Evolutionary conservation across 1,284 basidiomycete species (phyloP).

Genomic region (Austroboletus novae-zelandiae): DNA sequence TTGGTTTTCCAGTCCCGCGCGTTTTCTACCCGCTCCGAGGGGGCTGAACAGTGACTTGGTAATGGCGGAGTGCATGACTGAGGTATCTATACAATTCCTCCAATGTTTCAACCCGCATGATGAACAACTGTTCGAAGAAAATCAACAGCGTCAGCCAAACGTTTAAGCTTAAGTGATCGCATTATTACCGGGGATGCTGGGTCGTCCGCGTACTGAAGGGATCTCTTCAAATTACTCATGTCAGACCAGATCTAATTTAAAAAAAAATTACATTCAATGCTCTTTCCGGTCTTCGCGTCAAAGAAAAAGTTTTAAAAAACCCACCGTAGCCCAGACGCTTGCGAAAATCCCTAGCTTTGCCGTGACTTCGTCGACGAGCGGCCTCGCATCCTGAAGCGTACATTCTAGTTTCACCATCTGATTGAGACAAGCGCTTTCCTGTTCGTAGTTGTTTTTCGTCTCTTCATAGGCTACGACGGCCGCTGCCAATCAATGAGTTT

Average conservation of each 20-base stretch:
- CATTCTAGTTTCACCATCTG: constrained; percentile 14
- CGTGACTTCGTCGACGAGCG: constrained; percentile 20
- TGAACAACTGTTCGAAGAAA: constrained; percentile 11
- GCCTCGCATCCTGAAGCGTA: constrained; percentile 8
- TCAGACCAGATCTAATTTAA: constrained; percentile 19
- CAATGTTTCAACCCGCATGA: constrained; percentile 12
- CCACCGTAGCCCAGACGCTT: constrained; percentile 19
- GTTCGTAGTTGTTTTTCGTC: constrained; percentile 5
- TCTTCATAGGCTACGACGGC: constrained; percentile 4
- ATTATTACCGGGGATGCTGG: constrained; percentile 12
- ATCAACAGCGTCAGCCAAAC: background rate
- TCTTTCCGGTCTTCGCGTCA: too few species aligned
- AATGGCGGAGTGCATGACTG: constrained; percentile 20
- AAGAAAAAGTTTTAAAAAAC: background rate
- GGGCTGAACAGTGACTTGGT: constrained; percentile 18
- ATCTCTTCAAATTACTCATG: constrained; percentile 9
- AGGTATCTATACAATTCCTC: constrained; percentile 22
- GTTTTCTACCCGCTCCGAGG: background rate
- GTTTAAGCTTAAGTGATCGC: background rate
- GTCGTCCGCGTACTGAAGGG: constrained; percentile 10
- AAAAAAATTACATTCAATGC: background rate
- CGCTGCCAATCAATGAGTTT: constrained; percentile 3
- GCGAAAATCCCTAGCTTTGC: constrained; percentile 17
- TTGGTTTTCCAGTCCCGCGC: background rate
- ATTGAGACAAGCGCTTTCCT: constrained; percentile 11